Evolutionary conservation across 1,139 yeast species (phyloP).

Genomic region (Diutina rugosa): DNA sequence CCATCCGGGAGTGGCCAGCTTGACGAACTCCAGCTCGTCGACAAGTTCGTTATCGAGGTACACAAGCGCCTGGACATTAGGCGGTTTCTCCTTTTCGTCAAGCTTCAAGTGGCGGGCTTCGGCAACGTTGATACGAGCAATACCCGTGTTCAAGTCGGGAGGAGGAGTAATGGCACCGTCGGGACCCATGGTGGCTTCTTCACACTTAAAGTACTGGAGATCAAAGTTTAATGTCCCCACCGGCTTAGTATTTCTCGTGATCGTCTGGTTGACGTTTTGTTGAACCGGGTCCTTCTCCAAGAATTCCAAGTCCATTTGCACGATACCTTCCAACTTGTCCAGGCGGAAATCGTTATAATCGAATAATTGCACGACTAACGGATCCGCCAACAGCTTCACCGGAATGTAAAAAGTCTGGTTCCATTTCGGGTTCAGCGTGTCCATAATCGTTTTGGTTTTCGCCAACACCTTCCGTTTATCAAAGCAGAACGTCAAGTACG

Average conservation of each 20-base stretch:
- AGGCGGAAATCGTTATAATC: slow-evolving; percentile 73
- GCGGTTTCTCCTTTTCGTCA: slow-evolving; percentile 23
- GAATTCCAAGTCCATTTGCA: slow-evolving; percentile 62
- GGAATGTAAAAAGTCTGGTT: slow-evolving; percentile 65
- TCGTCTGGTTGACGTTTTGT: slow-evolving; percentile 37
- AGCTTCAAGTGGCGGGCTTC: slow-evolving; percentile 39
- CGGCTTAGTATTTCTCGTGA: slow-evolving; percentile 68
- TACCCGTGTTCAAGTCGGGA: slow-evolving; percentile 90
- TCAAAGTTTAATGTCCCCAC: slow-evolving; percentile 67
- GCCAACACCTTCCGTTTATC: slow-evolving; percentile 39
- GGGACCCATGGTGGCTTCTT: slow-evolving; percentile 61
- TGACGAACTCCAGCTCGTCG: slow-evolving; percentile 40
- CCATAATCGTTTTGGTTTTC: slow-evolving; percentile 50
- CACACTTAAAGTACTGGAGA: slow-evolving; percentile 64
- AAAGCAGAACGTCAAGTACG: slow-evolving; percentile 69
- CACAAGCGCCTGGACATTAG: slow-evolving; percentile 62
- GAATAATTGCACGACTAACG: slow-evolving; percentile 52
- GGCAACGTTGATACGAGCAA: slow-evolving; percentile 44
- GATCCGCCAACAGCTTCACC: slow-evolving; percentile 67
- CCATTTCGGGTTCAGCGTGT: slow-evolving; percentile 70
- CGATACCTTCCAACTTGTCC: slow-evolving; percentile 70
- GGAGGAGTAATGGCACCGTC: slow-evolving; percentile 84
- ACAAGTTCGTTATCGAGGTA: slow-evolving; percentile 48
- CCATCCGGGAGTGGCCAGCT: slow-evolving; percentile 59
- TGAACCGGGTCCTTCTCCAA: slow-evolving; percentile 44